Evolutionary conservation across 768 basidiomycete species (phyloP).

Genomic region (Dioszegia crocea): DNA sequence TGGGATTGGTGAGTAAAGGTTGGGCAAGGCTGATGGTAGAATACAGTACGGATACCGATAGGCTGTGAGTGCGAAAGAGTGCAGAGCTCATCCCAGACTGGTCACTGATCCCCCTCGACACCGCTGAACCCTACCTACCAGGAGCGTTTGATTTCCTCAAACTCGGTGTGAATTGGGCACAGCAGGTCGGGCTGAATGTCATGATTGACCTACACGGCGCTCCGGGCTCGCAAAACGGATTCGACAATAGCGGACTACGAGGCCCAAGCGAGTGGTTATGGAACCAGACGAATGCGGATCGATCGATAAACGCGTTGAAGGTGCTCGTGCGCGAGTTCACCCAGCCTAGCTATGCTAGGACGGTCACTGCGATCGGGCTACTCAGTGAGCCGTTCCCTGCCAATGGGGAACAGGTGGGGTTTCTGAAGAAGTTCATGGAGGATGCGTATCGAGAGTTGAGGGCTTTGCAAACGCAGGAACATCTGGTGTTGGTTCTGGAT

Average conservation of each 20-base stretch:
- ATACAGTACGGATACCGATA: constrained; percentile 46
- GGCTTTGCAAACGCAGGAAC: constrained; percentile 13
- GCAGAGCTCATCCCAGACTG: constrained; percentile 26
- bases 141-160: constrained; percentile 44
- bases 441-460: constrained; percentile 23
- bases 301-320: constrained; percentile 35
- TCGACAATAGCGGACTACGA: constrained; percentile 45
- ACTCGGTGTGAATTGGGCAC: constrained; percentile 42
- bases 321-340: constrained; percentile 44
- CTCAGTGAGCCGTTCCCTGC: constrained; percentile 46
- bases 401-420: constrained; percentile 20
- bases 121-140: constrained; percentile 34
- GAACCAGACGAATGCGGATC: constrained; percentile 33
- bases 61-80: constrained; percentile 32
- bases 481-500: constrained; percentile 2
- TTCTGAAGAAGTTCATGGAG: constrained; percentile 33
- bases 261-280: constrained; percentile 40
- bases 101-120: constrained; percentile 42
- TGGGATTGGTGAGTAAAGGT: constrained; percentile 5
- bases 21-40: constrained; percentile 36
- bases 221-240: constrained; percentile 44
- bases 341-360: constrained; percentile 25
- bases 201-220: constrained; percentile 48
- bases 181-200: constrained; percentile 30
- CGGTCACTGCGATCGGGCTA: constrained; percentile 43